Conservation (phyloP, 2,329 filamentous ascomycete genomes). For the Colletotrichum higginsianum region DNA sequence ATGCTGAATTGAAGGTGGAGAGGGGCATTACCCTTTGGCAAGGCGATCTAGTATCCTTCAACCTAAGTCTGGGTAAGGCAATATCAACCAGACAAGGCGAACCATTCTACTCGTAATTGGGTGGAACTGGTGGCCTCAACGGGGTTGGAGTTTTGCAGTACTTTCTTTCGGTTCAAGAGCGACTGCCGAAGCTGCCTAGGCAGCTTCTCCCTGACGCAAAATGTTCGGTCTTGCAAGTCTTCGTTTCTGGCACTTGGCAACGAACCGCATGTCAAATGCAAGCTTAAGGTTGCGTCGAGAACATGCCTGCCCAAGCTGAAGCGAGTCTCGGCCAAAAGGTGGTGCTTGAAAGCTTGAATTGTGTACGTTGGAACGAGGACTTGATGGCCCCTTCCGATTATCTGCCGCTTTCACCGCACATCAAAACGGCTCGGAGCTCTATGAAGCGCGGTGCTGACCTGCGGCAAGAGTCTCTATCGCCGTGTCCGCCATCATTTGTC, state of each 20-base stretch:
- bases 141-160: too few relatives aligned
- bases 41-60: background rate
- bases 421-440: background rate
- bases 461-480: background rate
- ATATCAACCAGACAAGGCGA: background rate
- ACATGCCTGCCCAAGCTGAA: background rate
- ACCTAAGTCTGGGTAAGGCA: too few relatives aligned
- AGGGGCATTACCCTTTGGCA: background rate
- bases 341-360: slow-evolving; percentile 9
- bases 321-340: background rate
- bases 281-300: background rate
- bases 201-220: too few relatives aligned
- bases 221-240: background rate
- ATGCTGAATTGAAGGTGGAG: background rate
- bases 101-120: background rate
- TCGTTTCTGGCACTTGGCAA: background rate
- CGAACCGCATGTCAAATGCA: background rate
- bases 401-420: background rate
- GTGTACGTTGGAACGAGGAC: background rate
- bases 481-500: background rate
- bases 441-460: background rate
- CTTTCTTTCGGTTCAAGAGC: background rate
- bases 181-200: background rate
- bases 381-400: background rate
- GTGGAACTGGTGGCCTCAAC: background rate